Evolutionary conservation across 257 asterid genomes (phyloP).

Genomic region (Scutellaria minor): DNA sequence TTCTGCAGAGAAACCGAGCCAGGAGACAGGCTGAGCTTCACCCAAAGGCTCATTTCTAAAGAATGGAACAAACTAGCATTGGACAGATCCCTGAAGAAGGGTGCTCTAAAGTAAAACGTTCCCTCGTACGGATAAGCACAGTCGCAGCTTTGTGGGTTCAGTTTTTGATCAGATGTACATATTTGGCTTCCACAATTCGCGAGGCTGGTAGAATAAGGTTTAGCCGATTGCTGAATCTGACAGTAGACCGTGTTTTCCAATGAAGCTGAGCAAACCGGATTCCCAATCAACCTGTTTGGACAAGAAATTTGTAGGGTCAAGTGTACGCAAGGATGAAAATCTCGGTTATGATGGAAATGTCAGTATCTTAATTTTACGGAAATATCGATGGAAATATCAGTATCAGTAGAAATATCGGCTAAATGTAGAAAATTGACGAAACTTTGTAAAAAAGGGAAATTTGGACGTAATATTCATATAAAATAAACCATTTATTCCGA

Average conservation of each 20-base stretch:
- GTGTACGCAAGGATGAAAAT: neutral
- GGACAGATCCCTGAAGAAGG: constrained; percentile 82
- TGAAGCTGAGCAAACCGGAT: constrained; percentile 77
- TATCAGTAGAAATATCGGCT: too few relatives aligned
- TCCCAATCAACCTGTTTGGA: constrained; percentile 75
- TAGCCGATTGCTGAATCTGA: constrained; percentile 69
- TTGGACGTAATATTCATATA: too few relatives aligned
- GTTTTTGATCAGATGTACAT: constrained; percentile 65
- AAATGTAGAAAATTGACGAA: too few relatives aligned
- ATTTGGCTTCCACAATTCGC: constrained; percentile 80
- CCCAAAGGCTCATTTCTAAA: constrained; percentile 92
- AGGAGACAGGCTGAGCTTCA: constrained; percentile 71
- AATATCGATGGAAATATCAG: too few relatives aligned
- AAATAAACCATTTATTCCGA: too few relatives aligned
- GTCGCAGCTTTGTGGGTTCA: constrained; percentile 89
- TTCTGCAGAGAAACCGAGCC: constrained; percentile 84
- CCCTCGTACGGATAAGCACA: constrained; percentile 92
- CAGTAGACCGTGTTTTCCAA: constrained; percentile 79
- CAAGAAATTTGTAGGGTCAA: constrained; percentile 14
- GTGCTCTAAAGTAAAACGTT: constrained; percentile 87
- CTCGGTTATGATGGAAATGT: too few relatives aligned
- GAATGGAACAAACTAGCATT: constrained; percentile 74
- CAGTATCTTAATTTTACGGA: too few relatives aligned
- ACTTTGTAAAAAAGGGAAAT: too few relatives aligned
- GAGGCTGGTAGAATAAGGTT: constrained; percentile 87